Base-by-base conservation (phyloP, 805 yeast species). In the Sugiyamaella valdiviana region DNA sequence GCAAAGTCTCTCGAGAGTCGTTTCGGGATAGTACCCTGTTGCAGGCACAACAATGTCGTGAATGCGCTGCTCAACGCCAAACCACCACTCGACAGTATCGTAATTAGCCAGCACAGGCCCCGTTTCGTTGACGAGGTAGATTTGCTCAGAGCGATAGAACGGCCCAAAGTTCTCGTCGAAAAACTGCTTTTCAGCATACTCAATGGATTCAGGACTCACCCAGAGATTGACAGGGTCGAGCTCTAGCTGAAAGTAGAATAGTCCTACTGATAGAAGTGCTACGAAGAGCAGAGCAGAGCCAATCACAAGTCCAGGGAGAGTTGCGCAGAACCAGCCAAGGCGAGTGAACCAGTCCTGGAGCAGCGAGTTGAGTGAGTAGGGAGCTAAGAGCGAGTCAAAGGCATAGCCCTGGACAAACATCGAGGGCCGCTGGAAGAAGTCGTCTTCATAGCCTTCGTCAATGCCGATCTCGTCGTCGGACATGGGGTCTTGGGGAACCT, bases 91-190 rank as follows among this genome's bases (percentile, higher is more conserved):
- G 17, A 90, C 61, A 1, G 81, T 79, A 0, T 78, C 80, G 73
- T 87, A 86, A 20, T 49, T 41, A 15, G 75, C 73, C 29, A 91
- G 68, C 0, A 91, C 83, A 0, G 80, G 77, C 0, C 86, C 87
- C 2, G 85, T 72, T 17, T 79, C 79, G 56, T 82, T 82, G 2
- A 82, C 78, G 5, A 91, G 70, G 54, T 86, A 85, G 0, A 87
- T 68, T 65, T 91, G 98, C 59, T 88, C 91, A 3, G 87, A 79
- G 57, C 97, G 74, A 68, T 84, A 93, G 70, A 93, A 91, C 36
- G 95, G 95, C 0, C 97, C 96, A 65, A 91, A 91, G 52, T 80
- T 78, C 17, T 75, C 74, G 62, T 93, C 96, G 62, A 80, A 91
- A 56, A 55, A 80, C 47, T 72, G 68, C 58, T 82, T 81, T 58